Conservation (phyloP, 2,329 filamentous ascomycete genomes). For the Verticillium tricorpus region DNA sequence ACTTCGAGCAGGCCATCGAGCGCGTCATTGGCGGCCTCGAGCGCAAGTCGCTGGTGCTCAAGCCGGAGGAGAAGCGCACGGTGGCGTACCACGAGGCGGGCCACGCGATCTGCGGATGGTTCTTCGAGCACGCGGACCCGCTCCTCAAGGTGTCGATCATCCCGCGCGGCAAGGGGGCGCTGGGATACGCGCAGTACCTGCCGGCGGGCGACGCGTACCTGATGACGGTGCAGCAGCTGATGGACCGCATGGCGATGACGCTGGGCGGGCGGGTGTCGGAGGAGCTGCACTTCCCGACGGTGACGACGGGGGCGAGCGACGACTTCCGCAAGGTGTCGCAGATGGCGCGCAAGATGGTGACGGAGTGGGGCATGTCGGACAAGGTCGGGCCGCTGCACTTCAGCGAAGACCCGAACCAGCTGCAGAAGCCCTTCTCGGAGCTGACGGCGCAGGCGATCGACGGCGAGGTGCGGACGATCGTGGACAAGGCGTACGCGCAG, state of each 20-base stretch:
- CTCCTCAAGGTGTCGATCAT: constrained; percentile 98
- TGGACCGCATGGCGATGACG: constrained; percentile 99
- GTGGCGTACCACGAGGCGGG: constrained; percentile 98
- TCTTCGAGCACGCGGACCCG: constrained; percentile 91
- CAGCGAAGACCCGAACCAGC: constrained; percentile 72
- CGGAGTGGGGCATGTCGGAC: constrained; percentile 97
- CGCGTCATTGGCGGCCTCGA: constrained; percentile 94
- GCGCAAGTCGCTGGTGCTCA: constrained; percentile 93
- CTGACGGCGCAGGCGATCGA: constrained; percentile 91
- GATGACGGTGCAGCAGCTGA: constrained; percentile 91
- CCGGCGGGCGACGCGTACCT: constrained; percentile 87
- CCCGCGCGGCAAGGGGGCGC: constrained; percentile 84
- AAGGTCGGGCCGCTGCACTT: constrained; percentile 93
- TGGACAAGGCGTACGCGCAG: constrained; percentile 88
- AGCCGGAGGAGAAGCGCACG: constrained; percentile 88
- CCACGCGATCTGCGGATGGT: constrained; percentile 98
- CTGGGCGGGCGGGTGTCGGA: constrained; percentile 92
- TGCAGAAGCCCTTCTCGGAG: constrained; percentile 95
- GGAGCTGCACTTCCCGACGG: constrained; percentile 93
- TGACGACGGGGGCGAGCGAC: constrained; percentile 90
- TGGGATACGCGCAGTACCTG: constrained; percentile 97
- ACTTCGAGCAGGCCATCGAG: constrained; percentile 98
- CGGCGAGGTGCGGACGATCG: constrained; percentile 81
- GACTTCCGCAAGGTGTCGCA: constrained; percentile 98
- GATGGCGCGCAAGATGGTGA: constrained; percentile 97